Evolutionary conservation across 108 stramenopile species (phyloP), one percentile per base, ranked within the genome.

Genomic region (Skeletonema marinoi): DNA sequence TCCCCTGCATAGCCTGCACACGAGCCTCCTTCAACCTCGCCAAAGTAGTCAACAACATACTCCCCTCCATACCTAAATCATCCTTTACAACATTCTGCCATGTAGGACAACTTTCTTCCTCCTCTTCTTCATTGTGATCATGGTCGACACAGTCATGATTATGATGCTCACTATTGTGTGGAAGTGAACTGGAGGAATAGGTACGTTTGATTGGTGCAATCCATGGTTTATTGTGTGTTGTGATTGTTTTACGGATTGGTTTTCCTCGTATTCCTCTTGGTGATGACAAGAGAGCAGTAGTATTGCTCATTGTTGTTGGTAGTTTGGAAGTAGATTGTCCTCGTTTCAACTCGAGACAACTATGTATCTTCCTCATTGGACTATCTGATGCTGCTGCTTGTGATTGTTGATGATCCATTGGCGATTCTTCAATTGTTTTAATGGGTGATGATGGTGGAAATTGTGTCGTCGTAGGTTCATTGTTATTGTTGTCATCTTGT

Each of bases 11-110:
- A 60, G 83, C 86, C 21, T 88, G 85, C 29, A 74, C 25, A 33
- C 94, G 81, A 29, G 90, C 91, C 69, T 95, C 92, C 60, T 68
- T 68, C 35, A 95, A 78, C 48, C 92, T 66, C 14, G 65, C 36
- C 44, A 88, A 83, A 3, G 92, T 95, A 1, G 89, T 82, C 13
- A 90, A 30, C 36, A 95, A 54, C 77, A 95, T 78, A 30, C 82
- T 68, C 9, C 92, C 89, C 9, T 85, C 82, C 76, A 79, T 85
- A 21, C 67, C 78, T 51, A 90, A 84, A 70, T 91, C 71, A 70
- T 92, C 89, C 46, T 73, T 46, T 6, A 68, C 82, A 29, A 90
- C 62, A 7, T 39, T 68, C 51, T 86, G 75, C 76, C 73, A 80
- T 70, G 46, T 63, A 35, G 65, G 42, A 67, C 71, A 60, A 70